Evolutionary conservation across 2,329 filamentous ascomycete genomes (phyloP), one percentile per base, ranked within the genome.

Genomic region (Talaromyces verruculosus): DNA sequence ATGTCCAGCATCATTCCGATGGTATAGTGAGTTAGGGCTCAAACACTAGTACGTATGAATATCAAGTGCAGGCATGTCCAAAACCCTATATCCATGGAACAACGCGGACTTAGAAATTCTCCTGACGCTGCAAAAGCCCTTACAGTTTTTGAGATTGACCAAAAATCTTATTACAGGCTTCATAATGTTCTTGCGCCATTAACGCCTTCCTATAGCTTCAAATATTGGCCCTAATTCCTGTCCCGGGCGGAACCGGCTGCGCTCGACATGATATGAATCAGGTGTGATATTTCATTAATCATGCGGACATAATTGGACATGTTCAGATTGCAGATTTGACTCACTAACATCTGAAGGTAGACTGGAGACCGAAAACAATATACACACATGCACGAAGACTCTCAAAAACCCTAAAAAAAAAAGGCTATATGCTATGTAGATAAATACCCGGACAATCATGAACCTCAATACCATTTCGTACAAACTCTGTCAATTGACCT

Each of bases 371-470:
- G 3, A 8, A 25, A 28, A 8, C 22, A 28, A 28, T 7, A 51
- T 17, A 17, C 7, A 17, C 47, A 28, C 33, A 17, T 7, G 8
- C 47, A 28, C 33, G 8, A 11, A 49, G 30, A 10, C 30, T 25
- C 33, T 25, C n/a, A 19, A 30, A 62, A n/a, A 39, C 47, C 30
- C 43, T 47, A 11, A 28, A 19, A 62, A 41, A 39, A 17, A 33
- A 35, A n/a, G n/a, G 15, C 60, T 30, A 25, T 37, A n/a, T 61
- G 30, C 30, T 78, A 57, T 22, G 22, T 22, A 75, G 75, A 69
- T 79, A 77, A 7, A 65, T 69, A 1, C 76, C 77, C 2, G 65
- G 65, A 30, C 77, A 76, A 10, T 72, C 68, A 61, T 77, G 72
- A 51, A 74, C 75, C n/a, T 65, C 67, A 11, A 69, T 67, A 35